Evolutionary conservation across 2,329 filamentous ascomycete genomes (phyloP).

Genomic region (Alternaria panax): DNA sequence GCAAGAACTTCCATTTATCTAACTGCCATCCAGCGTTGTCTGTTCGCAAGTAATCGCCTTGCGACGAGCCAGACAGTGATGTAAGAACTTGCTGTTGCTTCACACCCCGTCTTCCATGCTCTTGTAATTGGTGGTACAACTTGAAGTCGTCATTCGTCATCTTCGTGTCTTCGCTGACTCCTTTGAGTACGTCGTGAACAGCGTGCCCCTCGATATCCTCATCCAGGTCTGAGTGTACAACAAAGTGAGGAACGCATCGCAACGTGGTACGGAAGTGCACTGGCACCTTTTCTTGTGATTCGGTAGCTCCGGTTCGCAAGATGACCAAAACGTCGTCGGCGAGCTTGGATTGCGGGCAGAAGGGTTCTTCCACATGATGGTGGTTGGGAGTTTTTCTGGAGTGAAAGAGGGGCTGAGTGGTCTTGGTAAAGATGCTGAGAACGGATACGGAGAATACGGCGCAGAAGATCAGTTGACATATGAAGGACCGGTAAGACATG

Average conservation of each 20-base stretch:
- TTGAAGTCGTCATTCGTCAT: slow-evolving; percentile 59
- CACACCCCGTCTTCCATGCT: slow-evolving; percentile 55
- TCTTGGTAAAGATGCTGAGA: slow-evolving; percentile 45
- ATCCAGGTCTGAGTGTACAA: slow-evolving; percentile 66
- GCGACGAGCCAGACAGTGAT: slow-evolving; percentile 41
- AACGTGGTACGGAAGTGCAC: slow-evolving; percentile 65
- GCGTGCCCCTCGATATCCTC: slow-evolving; percentile 61
- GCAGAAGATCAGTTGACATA: slow-evolving; percentile 45
- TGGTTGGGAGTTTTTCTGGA: slow-evolving; percentile 32
- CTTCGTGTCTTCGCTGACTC: slow-evolving; percentile 51
- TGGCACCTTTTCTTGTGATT: slow-evolving; percentile 64
- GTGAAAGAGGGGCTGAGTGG: slow-evolving; percentile 39
- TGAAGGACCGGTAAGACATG: slow-evolving; percentile 45
- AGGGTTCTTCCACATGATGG: slow-evolving; percentile 26
- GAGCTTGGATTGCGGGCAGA: slow-evolving; percentile 44
- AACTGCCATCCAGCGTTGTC: slow-evolving; percentile 59
- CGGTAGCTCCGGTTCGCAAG: slow-evolving; percentile 68
- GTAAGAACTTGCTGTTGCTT: slow-evolving; percentile 40
- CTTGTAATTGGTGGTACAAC: slow-evolving; percentile 59
- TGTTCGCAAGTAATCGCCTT: slow-evolving; percentile 47
- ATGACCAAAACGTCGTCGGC: slow-evolving; percentile 63
- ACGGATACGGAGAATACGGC: slow-evolving; percentile 44
- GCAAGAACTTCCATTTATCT: slow-evolving; percentile 67
- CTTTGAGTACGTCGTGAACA: slow-evolving; percentile 58
- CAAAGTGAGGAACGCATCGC: slow-evolving; percentile 62